Conservation (phyloP, 768 basidiomycete genomes). For the Termitomyces sp. region DNA sequence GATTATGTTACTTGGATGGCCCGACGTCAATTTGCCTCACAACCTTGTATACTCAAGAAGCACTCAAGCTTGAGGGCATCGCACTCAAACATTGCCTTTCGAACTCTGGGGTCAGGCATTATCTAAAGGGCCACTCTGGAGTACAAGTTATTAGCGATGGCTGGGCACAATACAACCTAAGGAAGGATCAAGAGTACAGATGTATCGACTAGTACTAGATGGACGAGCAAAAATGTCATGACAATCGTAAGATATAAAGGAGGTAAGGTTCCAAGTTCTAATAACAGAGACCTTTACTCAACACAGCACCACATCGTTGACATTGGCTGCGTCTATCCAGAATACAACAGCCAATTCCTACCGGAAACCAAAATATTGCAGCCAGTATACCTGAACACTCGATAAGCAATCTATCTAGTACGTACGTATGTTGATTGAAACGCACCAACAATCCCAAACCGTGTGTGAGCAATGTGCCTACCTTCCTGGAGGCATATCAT, state of each 20-base stretch:
- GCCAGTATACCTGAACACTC: constrained; percentile 61
- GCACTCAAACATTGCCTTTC: too few species aligned
- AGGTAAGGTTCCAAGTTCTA: constrained; percentile 12
- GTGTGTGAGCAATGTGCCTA: constrained; percentile 57
- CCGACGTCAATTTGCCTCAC: too few species aligned
- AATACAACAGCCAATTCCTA: constrained; percentile 75
- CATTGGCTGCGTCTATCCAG: constrained; percentile 72
- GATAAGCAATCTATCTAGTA: constrained; percentile 1
- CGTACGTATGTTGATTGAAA: background rate
- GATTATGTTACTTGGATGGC: too few species aligned
- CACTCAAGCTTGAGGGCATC: too few species aligned
- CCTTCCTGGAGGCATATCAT: constrained; percentile 85
- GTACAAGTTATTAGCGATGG: too few species aligned
- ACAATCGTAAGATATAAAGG: background rate
- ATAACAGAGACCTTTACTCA: constrained; percentile 42
- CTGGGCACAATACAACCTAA: too few species aligned
- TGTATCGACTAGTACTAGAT: background rate
- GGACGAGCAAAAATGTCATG: background rate
- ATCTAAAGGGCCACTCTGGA: too few species aligned
- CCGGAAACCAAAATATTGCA: constrained; percentile 83
- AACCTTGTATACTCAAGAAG: too few species aligned
- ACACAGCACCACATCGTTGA: constrained; percentile 40
- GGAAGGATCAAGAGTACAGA: background rate
- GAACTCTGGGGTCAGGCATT: too few species aligned
- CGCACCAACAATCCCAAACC: constrained; percentile 70